Evolutionary conservation across 1,284 basidiomycete species (phyloP).

Genomic region (Peniophora sp.): DNA sequence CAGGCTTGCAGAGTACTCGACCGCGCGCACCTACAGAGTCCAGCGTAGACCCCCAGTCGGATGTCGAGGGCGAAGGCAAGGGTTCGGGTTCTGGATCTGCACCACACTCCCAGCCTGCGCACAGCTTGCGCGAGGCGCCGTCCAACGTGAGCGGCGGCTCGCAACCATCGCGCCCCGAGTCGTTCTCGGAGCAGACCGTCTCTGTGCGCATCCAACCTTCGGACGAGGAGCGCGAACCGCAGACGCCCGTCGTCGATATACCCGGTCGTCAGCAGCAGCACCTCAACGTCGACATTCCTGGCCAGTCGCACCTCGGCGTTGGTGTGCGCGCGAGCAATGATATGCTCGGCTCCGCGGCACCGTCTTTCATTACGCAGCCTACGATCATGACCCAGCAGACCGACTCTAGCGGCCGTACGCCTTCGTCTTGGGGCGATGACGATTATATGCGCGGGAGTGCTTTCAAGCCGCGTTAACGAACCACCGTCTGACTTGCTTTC

Average conservation of each 20-base stretch:
- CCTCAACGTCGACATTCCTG: background rate
- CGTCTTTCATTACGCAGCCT: constrained; percentile 59
- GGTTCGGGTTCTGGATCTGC: constrained; percentile 21
- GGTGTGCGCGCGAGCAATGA: constrained; percentile 30
- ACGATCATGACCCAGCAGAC: constrained; percentile 45
- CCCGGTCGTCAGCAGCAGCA: constrained; percentile 8
- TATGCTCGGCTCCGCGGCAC: constrained; percentile 59
- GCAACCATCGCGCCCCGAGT: constrained; percentile 1
- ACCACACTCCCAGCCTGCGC: constrained; percentile 1
- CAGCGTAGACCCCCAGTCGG: constrained; percentile 7
- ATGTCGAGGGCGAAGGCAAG: constrained; percentile 9
- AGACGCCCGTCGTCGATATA: constrained; percentile 18
- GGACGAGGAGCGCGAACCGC: constrained; percentile 8
- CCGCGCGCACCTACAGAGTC: background rate
- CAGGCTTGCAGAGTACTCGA: background rate
- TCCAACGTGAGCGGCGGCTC: background rate
- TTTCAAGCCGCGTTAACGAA: constrained; percentile 1
- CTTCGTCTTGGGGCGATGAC: constrained; percentile 28
- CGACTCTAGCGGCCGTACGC: constrained; percentile 24
- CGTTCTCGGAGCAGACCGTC: constrained; percentile 1
- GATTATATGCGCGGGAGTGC: constrained; percentile 14
- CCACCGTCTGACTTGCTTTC: too few species aligned
- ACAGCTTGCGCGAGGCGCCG: constrained; percentile 10
- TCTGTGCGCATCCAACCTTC: constrained; percentile 7
- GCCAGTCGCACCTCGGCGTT: constrained; percentile 4